phyloP scores from a whole-genome alignment of 2,329 filamentous ascomycete species.

The Tolypocladium album region DNA sequence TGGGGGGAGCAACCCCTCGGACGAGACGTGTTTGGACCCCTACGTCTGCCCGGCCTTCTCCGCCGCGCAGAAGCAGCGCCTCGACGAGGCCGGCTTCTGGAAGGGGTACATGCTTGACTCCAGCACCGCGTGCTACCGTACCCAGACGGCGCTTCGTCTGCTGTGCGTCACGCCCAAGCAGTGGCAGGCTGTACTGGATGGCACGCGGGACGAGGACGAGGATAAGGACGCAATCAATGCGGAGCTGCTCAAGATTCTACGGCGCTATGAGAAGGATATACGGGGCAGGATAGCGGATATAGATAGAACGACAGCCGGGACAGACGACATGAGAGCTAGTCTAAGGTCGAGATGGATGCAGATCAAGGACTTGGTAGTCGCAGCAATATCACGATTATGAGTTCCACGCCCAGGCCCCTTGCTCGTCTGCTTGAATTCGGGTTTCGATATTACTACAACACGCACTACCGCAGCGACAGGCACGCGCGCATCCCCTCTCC shows the following conservation, averaged over 20 bases:
- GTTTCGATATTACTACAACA: background rate
- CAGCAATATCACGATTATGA: slow-evolving; percentile 7
- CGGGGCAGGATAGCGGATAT: slow-evolving; percentile 18
- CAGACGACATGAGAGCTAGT: slow-evolving; percentile 13
- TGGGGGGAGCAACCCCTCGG: slow-evolving; percentile 36
- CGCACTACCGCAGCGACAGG: background rate
- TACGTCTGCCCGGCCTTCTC: slow-evolving; percentile 30
- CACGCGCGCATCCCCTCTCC: background rate
- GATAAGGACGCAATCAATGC: slow-evolving; percentile 26
- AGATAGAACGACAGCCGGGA: slow-evolving; percentile 15
- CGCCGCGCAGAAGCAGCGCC: slow-evolving; percentile 19
- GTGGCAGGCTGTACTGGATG: slow-evolving; percentile 35
- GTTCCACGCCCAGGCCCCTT: background rate
- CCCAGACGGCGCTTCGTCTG: slow-evolving; percentile 39
- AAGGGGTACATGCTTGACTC: slow-evolving; percentile 40
- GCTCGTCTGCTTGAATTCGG: background rate
- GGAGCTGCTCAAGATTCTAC: slow-evolving; percentile 26
- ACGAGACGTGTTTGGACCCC: slow-evolving; percentile 37
- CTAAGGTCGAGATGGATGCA: slow-evolving; percentile 14
- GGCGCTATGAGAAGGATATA: slow-evolving; percentile 22
- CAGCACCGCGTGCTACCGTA: slow-evolving; percentile 41
- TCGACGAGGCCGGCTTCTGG: slow-evolving; percentile 37
- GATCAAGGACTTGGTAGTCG: slow-evolving; percentile 12
- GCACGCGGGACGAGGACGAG: slow-evolving; percentile 33
- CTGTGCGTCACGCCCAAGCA: slow-evolving; percentile 22